Evolutionary conservation across 305 asterid species (phyloP), one percentile per base, ranked within the genome.

Genomic region (Fraxinus albicans): DNA sequence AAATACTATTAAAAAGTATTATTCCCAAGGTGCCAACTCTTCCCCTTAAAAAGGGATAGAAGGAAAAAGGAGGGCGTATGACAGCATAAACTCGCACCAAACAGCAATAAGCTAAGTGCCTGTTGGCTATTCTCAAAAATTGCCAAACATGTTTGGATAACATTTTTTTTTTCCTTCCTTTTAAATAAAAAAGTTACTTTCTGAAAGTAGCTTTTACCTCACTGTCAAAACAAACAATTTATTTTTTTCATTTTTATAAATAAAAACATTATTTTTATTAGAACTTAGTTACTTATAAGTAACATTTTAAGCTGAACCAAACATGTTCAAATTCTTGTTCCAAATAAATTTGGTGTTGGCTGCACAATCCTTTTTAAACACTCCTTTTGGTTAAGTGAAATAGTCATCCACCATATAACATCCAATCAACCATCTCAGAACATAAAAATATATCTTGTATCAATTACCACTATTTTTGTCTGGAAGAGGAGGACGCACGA

Each of bases 401-500:
- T 60, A 21, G 70, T 60, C 31, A 21, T 21, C 31, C 31, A 60
- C 70, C 13, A 8, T 23, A 8, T 0, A 60, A 60, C 70, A 60
- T 8, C 29, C 69, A 58, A 58, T 19, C 27, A 58, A 58, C 69
- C 69, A 58, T 58, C 25, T 58, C 9, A 4, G 15, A 60, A 60
- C 70, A 19, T 60, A 60, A 21, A 60, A 60, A 60, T 53, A n/a
- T 53, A 23, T 23, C 70, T 60, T 60, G 10, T 60, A 60, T 60
- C 31, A 60, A 35, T 90, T 92, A 95, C 99, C 99, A 50, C 76
- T 88, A 74, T 89, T 86, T 86, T 95, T 95, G 60, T 94, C 95
- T 2, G 90, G 86, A 77, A 90, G 73, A 2, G 97, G 97, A 81
- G 97, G 97, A 23, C 95, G 95, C 17, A 94, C 91, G 79, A 95